A percentile compares a stretch with the other conserved stretches of the same genome.
Conservation (phyloP, 2,329 filamentous ascomycete genomes). For the Bipolaris bicolor region DNA sequence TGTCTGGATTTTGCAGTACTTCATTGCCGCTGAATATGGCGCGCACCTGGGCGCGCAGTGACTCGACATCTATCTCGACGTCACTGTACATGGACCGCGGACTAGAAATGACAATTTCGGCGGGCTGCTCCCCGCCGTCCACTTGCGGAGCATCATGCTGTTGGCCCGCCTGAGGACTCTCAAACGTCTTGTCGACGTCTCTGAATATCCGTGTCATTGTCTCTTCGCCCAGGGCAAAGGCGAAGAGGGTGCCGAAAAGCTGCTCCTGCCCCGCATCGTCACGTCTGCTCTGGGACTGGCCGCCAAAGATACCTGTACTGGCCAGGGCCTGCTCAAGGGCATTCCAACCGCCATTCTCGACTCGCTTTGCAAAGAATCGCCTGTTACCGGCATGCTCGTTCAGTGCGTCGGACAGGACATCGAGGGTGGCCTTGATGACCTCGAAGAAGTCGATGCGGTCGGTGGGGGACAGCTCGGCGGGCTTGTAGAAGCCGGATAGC, state of each 20-base stretch:
- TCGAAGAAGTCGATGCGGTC: constrained; percentile 71
- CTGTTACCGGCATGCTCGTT: constrained; percentile 83
- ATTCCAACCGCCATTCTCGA: constrained; percentile 79
- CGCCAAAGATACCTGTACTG: constrained; percentile 62
- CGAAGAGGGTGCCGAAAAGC: constrained; percentile 80
- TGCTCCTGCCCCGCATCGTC: constrained; percentile 63
- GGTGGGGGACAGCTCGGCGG: constrained; percentile 63
- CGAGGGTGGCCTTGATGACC: constrained; percentile 73
- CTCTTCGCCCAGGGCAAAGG: constrained; percentile 81
- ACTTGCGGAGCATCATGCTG: constrained; percentile 10
- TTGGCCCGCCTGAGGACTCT: constrained; percentile 21
- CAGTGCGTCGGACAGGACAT: constrained; percentile 76
- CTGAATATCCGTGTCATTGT: constrained; percentile 72
- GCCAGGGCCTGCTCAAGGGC: constrained; percentile 72
- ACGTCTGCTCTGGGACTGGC: constrained; percentile 39
- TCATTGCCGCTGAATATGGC: constrained; percentile 50
- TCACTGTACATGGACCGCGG: constrained; percentile 38
- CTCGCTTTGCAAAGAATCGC: constrained; percentile 79
- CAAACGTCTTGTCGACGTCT: constrained; percentile 42
- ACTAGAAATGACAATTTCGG: constrained; percentile 36
- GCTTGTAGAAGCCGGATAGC: constrained; percentile 78
- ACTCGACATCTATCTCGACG: constrained; percentile 34
- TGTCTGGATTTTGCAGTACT: constrained; percentile 50
- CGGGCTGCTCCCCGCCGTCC: constrained; percentile 12
- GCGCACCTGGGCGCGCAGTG: constrained; percentile 39